Evolutionary conservation across 345 rosid species (phyloP).

Genomic region (Bruguiera gymnorhiza): DNA sequence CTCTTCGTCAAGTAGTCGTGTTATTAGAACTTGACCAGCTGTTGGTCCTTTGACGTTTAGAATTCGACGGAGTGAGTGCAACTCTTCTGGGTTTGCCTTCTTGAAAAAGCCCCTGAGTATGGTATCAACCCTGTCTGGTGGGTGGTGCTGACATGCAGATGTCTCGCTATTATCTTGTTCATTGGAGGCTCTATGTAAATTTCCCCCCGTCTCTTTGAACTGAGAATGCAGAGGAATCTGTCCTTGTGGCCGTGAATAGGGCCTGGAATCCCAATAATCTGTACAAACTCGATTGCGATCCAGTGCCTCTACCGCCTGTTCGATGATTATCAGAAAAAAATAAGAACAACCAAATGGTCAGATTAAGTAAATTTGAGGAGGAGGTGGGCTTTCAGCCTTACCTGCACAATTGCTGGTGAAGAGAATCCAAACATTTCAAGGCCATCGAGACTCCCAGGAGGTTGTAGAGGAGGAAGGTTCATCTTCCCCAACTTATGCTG

Average conservation of each 20-base stretch:
- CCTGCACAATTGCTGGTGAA: slow-evolving; percentile 94
- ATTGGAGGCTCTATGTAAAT: slow-evolving; percentile 20
- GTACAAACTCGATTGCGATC: slow-evolving; percentile 76
- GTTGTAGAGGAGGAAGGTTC: slow-evolving; percentile 88
- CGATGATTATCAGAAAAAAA: background rate
- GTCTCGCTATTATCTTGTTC: slow-evolving; percentile 22
- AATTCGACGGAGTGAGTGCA: slow-evolving; percentile 42
- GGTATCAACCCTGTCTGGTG: slow-evolving; percentile 37
- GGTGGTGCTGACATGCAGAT: slow-evolving; percentile 21
- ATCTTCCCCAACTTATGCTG: slow-evolving; percentile 71
- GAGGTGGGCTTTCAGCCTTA: slow-evolving; percentile 15
- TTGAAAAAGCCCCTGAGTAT: slow-evolving; percentile 52
- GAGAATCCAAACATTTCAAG: slow-evolving; percentile 94
- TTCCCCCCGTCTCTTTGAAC: slow-evolving; percentile 21
- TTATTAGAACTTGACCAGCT: slow-evolving; percentile 34
- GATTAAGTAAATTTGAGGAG: no score
- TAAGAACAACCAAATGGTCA: background rate
- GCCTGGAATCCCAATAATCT: slow-evolving; percentile 96
- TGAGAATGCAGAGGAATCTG: slow-evolving; percentile 56
- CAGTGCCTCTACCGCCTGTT: slow-evolving; percentile 87
- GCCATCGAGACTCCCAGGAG: slow-evolving; percentile 97
- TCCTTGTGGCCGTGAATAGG: slow-evolving; percentile 75
- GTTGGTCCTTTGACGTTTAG: slow-evolving; percentile 37
- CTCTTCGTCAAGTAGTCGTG: slow-evolving; percentile 57
- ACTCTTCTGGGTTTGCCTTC: slow-evolving; percentile 71